Base-by-base conservation (phyloP, 768 basidiomycete genomes). In the Filobasidium floriforme region DNA sequence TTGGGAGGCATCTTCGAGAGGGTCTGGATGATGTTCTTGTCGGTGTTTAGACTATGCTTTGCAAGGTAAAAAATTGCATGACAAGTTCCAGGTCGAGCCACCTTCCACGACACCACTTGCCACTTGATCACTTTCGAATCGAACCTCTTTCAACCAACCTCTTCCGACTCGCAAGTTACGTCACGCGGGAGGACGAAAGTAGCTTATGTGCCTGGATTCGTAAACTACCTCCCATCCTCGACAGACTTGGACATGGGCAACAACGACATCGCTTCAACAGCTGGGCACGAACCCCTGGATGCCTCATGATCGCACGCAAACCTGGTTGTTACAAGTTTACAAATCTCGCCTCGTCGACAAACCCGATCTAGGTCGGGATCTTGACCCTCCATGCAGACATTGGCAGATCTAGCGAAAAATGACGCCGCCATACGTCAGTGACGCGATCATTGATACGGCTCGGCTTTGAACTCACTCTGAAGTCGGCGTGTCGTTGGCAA, bases 401-500 rank as follows among this genome's bases (percentile, higher is more conserved):
- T 4, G 74, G 74, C 37, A 75, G 55, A 18, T 71, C 74, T 75
- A 49, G 12, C 18, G 22, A 5, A 22, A 43, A 29, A 62, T 11
- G 40, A 29, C 14, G 1, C 10, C 24, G 24, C 12, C 44, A 1
- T 15, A 41, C 46, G 6, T 49, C 18, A 22, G 22, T 18, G 22
- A 15, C 46, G 18, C 5, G 15, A 49, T 12, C 4, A 22, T 49
- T 12, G 15, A 49, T 5, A 49, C 5, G 5, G 6, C 22, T 12
- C 46, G 22, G 22, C 12, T 67, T 62, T 68, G 54, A n/a, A 59
- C 64, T 65, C 59, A 65, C 64, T 29, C 49, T 98, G 92, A 59
- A 99, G 80, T 77, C 82, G 87, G 67, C 85, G 84, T 11, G 91
- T 91, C 0, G 88, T 89, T 14, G 94, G 94, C 40, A 88, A 81